These are phyloP conservation scores for Spiraea crenata DNA, from an alignment of 331 rosid genomes.

Conservation along the genomic window DNA sequence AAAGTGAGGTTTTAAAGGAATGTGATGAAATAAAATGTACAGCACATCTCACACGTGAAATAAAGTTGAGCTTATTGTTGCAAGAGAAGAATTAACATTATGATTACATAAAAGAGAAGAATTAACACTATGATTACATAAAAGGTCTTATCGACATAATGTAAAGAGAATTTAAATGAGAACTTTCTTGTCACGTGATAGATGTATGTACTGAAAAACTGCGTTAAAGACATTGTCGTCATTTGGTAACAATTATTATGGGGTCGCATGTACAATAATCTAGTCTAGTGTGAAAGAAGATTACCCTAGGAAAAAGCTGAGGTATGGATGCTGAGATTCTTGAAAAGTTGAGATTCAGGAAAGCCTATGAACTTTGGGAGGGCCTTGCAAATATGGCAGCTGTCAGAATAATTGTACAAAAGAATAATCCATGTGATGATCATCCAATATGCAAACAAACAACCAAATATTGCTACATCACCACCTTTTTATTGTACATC, in stretches of 20 bases:
- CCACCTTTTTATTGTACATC: not conserved
- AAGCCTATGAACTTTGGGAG: not conserved
- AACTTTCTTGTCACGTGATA: too few species aligned
- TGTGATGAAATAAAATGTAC: constrained; percentile 28
- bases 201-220: too few species aligned
- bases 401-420: not conserved
- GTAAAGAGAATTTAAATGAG: too few species aligned
- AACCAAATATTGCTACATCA: constrained; percentile 3
- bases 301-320: too few species aligned
- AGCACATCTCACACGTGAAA: constrained; percentile 50
- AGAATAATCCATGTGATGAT: not conserved
- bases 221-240: too few species aligned
- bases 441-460: not conserved
- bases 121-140: too few species aligned
- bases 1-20: constrained; percentile 45
- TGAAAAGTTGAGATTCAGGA: constrained; percentile 12
- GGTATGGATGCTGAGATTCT: not conserved
- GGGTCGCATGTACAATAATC: too few species aligned
- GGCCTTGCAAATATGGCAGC: not conserved
- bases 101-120: too few species aligned
- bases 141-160: too few species aligned
- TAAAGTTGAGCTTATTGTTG: constrained; percentile 27
- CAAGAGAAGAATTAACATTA: not conserved
- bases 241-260: too few species aligned
- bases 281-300: too few species aligned